Evolutionary conservation across 2,329 filamentous ascomycete species (phyloP).

Genomic region (Alternaria triticina): DNA sequence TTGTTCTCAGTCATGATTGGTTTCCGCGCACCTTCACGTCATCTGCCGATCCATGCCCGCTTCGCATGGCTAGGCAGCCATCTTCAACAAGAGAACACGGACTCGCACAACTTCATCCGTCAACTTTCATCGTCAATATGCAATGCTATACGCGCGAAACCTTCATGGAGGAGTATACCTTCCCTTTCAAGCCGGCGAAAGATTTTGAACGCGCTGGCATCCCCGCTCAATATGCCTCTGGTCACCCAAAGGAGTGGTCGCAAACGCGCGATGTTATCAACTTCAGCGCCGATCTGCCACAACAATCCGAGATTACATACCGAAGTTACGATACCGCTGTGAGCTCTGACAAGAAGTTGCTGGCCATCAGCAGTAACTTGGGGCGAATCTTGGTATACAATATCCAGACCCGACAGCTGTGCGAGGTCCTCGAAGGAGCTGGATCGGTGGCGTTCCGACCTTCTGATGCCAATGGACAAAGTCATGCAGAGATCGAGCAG

Average conservation of each 20-base stretch:
- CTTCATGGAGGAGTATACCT: slow-evolving; percentile 18
- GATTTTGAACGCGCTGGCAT: slow-evolving; percentile 21
- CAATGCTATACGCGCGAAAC: slow-evolving; percentile 9
- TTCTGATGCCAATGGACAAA: not conserved
- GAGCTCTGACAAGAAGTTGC: slow-evolving; percentile 29
- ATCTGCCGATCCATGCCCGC: slow-evolving; percentile 14
- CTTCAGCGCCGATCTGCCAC: slow-evolving; percentile 8
- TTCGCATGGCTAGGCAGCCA: slow-evolving; percentile 14
- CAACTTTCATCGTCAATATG: not conserved
- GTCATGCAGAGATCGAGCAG: not conserved
- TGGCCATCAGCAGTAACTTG: slow-evolving; percentile 26
- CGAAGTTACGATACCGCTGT: slow-evolving; percentile 19
- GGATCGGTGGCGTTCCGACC: slow-evolving; percentile 26
- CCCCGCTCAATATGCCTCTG: slow-evolving; percentile 19
- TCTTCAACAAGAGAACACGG: not conserved
- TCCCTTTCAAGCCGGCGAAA: slow-evolving; percentile 17
- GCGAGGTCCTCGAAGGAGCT: slow-evolving; percentile 31
- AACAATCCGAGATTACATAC: not conserved
- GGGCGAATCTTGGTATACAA: slow-evolving; percentile 30
- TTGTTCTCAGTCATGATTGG: not conserved
- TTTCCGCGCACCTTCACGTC: not conserved
- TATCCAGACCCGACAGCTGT: slow-evolving; percentile 26
- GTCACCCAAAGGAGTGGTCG: slow-evolving; percentile 26
- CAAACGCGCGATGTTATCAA: slow-evolving; percentile 14
- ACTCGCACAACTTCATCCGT: not conserved